Evolutionary conservation across 768 basidiomycete genomes (phyloP), one percentile per base, ranked within the genome.

Genomic region (Leucosporidium creatinivorum): DNA sequence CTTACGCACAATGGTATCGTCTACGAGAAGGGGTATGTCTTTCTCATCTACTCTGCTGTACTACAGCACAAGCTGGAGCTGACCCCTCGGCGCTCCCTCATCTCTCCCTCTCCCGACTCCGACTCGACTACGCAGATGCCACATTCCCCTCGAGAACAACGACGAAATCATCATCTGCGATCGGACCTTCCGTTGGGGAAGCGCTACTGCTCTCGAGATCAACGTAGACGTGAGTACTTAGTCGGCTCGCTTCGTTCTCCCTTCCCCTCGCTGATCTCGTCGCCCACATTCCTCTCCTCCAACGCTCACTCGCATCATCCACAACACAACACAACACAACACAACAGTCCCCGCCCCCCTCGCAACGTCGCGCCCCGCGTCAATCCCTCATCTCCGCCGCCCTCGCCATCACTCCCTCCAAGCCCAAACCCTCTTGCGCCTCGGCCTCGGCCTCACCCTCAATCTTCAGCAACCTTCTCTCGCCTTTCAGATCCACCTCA

Each of bases 101-200:
- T 44, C 13, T 13, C 15, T 44, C 39, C 39, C 13, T 15, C 39
- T 10, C 39, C 2, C 39, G 8, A 5, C 33, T 33, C 33, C n/a
- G n/a, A n/a, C 39, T 44, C 39, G 13, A 7, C 39, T 13, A 8
- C 8, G 15, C 39, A 44, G 39, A 44, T 44, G 39, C 15, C 39
- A 44, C 39, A 54, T 30, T 21, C 13, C 25, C 26, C 52, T 54
- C 26, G 18, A n/a, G 26, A 54, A 54, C 52, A 54, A 54, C 52
- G 52, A 54, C 26, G 52, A 54, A 30, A 25, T 54, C 52, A 28
- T 54, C 52, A 54, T 54, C 52, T 54, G 52, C 52, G 52, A 54
- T 8, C 52, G 52, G 12, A 54, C 28, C 52, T 54, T 54, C 26
- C 25, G 30, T 25, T 54, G 52, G 52, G 52, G 30, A 30, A 26